Evolutionary conservation across 306 rosid genomes (phyloP).

Genomic region (Begonia fuchsioides): DNA sequence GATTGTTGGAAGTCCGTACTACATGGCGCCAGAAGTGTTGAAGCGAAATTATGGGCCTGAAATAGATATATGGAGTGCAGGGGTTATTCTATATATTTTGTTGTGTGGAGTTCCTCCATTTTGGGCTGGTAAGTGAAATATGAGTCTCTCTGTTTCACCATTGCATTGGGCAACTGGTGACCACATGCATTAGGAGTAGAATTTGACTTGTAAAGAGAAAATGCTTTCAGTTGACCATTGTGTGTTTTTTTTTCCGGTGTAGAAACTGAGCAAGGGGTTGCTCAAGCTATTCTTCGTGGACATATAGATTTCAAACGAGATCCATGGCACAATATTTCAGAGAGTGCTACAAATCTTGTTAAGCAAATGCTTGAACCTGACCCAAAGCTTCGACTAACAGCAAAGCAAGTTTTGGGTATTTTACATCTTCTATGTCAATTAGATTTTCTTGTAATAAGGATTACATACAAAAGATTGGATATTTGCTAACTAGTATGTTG

Average conservation of each 20-base stretch:
- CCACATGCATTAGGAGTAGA: no score
- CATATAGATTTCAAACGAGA: conserved; percentile 74
- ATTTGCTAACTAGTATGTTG: no score
- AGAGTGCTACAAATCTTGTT: conserved; percentile 79
- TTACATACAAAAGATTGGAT: not conserved
- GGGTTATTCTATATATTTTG: conserved; percentile 80
- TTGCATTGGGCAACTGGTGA: no score
- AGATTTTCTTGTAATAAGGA: conserved; percentile 1
- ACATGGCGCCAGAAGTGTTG: conserved; percentile 53
- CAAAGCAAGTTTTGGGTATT: conserved; percentile 88
- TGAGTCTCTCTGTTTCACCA: no score
- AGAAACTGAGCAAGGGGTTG: conserved; percentile 98
- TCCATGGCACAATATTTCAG: conserved; percentile 55
- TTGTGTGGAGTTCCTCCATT: conserved; percentile 92
- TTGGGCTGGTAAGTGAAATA: conserved; percentile 12
- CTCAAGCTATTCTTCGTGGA: conserved; percentile 90
- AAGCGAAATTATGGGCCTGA: conserved; percentile 84
- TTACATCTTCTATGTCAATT: conserved; percentile 13
- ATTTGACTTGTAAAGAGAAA: no score
- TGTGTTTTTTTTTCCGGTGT: conserved; percentile 43
- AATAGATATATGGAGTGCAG: conserved; percentile 96
- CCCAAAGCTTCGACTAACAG: conserved; percentile 83
- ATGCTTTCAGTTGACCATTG: conserved; percentile 2
- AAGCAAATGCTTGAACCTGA: conserved; percentile 91
- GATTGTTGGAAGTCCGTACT: conserved; percentile 77